Conservation (phyloP, 257 asterid species). For the Rubia yunnanensis region DNA sequence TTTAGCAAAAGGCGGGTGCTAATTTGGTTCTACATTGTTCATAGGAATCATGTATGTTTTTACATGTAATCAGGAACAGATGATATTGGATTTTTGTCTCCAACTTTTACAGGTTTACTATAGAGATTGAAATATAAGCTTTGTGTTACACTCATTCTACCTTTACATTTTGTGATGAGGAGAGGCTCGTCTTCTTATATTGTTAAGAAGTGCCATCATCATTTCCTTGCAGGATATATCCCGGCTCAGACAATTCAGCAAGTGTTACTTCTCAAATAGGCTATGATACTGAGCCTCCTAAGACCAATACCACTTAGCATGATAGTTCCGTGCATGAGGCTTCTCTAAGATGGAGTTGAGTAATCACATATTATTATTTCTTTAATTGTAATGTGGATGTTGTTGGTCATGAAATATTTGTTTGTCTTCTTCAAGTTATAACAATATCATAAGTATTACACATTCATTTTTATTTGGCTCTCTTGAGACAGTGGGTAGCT, state of each 20-base stretch:
- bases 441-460: no score
- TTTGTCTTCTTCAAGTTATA: no score
- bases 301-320: constrained; percentile 26
- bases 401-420: no score
- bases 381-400: no score
- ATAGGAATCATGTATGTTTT: neutral
- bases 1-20: no score
- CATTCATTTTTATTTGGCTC: no score
- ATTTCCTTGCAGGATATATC: constrained; percentile 44
- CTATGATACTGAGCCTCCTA: constrained; percentile 33
- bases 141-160: neutral
- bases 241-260: constrained; percentile 39
- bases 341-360: constrained; percentile 37
- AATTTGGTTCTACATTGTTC: no score
- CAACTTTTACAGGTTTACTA: neutral
- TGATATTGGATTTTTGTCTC: no score
- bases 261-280: constrained; percentile 28
- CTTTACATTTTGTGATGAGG: neutral
- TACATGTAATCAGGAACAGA: neutral
- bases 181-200: neutral
- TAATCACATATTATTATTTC: no score
- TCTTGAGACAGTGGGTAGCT: no score
- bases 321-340: constrained; percentile 32
- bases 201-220: neutral
- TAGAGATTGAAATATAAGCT: neutral